A percentile compares a stretch with the other conserved stretches of the same genome.
phyloP scores from a whole-genome alignment of 306 rosid species.

The Gleditsia sinensis region DNA sequence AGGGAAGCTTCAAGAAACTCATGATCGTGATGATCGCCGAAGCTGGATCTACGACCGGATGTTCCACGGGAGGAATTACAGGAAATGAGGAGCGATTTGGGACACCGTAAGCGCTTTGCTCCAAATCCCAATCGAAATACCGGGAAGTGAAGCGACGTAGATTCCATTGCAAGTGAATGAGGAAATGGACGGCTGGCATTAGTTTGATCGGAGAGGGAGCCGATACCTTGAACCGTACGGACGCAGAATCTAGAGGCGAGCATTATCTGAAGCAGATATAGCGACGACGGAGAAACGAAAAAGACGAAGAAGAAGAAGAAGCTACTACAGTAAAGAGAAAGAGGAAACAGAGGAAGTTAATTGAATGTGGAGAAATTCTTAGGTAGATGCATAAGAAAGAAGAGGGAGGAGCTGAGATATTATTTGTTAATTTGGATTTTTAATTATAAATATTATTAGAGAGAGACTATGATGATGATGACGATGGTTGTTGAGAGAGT shows the following conservation, averaged over 20 bases:
- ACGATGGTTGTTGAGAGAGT: not conserved
- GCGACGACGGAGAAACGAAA: not conserved
- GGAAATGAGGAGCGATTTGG: slow-evolving; percentile 53
- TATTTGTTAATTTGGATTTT: not conserved
- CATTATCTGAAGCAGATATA: slow-evolving; percentile 39
- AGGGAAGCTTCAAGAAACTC: slow-evolving; percentile 86
- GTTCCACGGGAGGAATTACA: slow-evolving; percentile 55
- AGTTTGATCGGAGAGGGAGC: slow-evolving; percentile 48
- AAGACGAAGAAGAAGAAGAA: not conserved
- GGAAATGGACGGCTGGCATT: slow-evolving; percentile 36
- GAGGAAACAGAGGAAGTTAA: not conserved
- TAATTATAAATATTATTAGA: not conserved
- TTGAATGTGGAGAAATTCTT: not conserved
- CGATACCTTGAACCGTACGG: slow-evolving; percentile 40
- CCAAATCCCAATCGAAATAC: slow-evolving; percentile 33
- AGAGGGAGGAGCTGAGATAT: not conserved
- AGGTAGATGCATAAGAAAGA: not conserved
- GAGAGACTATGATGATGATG: not conserved
- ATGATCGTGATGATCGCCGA: slow-evolving; percentile 40
- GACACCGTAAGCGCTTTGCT: slow-evolving; percentile 35
- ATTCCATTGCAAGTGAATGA: slow-evolving; percentile 32
- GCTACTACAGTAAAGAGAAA: not conserved
- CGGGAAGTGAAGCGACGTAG: slow-evolving; percentile 40
- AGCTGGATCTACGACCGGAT: slow-evolving; percentile 49
- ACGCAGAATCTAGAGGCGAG: slow-evolving; percentile 34